phyloP scores from a whole-genome alignment of 257 asterid species.

The Fraxinus cuspidata region DNA sequence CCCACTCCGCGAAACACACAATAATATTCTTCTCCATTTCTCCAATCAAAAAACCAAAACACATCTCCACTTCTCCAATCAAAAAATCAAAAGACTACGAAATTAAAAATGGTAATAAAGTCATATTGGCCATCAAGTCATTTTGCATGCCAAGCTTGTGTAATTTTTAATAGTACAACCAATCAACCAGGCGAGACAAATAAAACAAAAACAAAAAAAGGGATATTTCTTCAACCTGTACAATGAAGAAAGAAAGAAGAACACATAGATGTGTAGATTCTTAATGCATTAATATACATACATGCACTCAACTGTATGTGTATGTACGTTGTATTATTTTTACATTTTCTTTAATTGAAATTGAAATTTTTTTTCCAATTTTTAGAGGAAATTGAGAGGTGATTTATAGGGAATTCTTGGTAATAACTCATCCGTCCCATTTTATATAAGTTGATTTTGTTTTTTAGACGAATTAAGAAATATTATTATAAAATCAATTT shows the following conservation, averaged over 20 bases:
- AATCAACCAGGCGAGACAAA: neutral
- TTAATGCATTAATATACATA: neutral
- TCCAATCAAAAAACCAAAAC: too few relatives aligned
- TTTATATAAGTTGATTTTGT: too few relatives aligned
- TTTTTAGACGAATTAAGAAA: too few relatives aligned
- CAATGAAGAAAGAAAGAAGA: neutral
- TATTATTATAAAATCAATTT: too few relatives aligned
- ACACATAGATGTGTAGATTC: neutral
- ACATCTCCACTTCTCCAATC: too few relatives aligned
- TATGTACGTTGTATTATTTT: neutral
- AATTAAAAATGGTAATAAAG: neutral
- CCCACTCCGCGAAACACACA: too few relatives aligned
- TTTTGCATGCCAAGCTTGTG: neutral
- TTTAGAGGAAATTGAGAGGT: conserved; percentile 19
- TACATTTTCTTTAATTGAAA: neutral
- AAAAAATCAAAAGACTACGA: too few relatives aligned
- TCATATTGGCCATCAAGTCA: neutral
- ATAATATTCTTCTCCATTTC: too few relatives aligned
- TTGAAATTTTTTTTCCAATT: neutral
- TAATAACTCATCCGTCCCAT: too few relatives aligned
- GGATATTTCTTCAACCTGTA: too few relatives aligned
- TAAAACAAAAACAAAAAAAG: neutral
- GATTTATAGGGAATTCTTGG: conserved; percentile 6
- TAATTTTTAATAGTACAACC: neutral
- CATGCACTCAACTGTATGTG: neutral